Base-by-base conservation (phyloP, 306 rosid species). In the Cucumis hystrix region DNA sequence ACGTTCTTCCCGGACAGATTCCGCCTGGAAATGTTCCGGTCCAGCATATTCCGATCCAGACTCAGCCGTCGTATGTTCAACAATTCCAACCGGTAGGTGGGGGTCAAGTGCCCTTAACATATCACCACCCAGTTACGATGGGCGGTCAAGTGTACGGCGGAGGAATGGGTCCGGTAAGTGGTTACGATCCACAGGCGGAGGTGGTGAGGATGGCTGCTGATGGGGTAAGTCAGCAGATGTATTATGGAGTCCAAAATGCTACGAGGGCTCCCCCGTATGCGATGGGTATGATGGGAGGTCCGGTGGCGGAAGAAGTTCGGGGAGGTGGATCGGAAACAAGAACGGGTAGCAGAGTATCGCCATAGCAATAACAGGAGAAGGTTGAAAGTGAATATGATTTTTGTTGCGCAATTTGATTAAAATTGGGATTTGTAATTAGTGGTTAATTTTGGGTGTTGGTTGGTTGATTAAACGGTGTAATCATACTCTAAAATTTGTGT, bases 101-200 rank as follows among this genome's bases (percentile, higher is more conserved):
- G 21, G 77, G 86, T 80, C 97, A 86, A 79, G 77, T 86, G 39
- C 96, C 92, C 5, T 11, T 84, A 0, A 86, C 89, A 69, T 93
- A 88, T 73, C 94, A 82, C 47, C 85, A 86, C 7, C n/a, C 49
- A 37, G 79, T 80, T 33, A 81, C 92, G 35, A 88, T 84, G 43
- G 60, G 76, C 80, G 90, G 91, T 54, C 95, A 87, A 77, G 75
- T 82, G 3, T 90, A 86, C 57, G 84, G 87, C 0, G 84, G 88
- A 1, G 90, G 88, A 35, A 8, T 88, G 82, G 80, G 89, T 56
- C 89, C 87, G 1, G 79, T 83, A 11, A 51, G 59, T 4, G 83
- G 81, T 0, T 21, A 77, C 78, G 91, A 88, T 25, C 84, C 85
- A 6, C 88, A 81, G 33, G 74, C 33, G 17, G 91, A 87, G 21